Evolutionary conservation across 371 early-diverging fungal genomes (phyloP).

Genomic region (Mortierella sp.): DNA sequence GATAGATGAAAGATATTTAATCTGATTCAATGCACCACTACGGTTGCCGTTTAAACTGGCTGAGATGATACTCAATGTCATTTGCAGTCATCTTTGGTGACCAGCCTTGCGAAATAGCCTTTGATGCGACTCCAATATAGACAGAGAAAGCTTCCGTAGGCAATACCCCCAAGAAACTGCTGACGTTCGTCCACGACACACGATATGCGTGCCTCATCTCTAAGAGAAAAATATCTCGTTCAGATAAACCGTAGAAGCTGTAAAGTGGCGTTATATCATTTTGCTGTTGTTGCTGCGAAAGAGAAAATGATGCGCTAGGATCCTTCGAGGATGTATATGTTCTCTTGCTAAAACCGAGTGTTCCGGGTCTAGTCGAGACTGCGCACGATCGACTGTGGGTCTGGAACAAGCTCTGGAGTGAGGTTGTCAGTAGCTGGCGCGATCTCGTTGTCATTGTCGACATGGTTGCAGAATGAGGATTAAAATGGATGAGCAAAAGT

Average conservation of each 20-base stretch:
- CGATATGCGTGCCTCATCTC: not conserved
- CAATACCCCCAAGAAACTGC: not conserved
- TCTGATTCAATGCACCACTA: not conserved
- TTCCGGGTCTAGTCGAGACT: not conserved
- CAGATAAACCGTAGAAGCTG: not conserved
- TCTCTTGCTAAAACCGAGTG: not conserved
- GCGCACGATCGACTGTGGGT: not conserved
- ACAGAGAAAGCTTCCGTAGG: conserved; percentile 10
- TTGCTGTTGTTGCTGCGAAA: not conserved
- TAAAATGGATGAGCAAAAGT: too few relatives aligned
- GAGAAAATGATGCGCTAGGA: not conserved
- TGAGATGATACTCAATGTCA: conserved; percentile 26
- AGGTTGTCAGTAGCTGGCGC: not conserved
- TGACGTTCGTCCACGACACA: not conserved
- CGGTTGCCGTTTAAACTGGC: not conserved
- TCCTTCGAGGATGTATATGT: not conserved
- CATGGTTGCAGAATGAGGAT: too few relatives aligned
- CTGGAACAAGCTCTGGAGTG: not conserved
- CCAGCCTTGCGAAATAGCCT: conserved; percentile 29
- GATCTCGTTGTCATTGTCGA: not conserved
- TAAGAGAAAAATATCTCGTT: not conserved
- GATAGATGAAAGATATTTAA: too few relatives aligned
- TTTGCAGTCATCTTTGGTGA: conserved; percentile 25
- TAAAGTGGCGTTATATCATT: not conserved
- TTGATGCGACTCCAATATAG: conserved; percentile 20